Base-by-base conservation (phyloP, 1,284 basidiomycete genomes). In the Fistulina hepatica region DNA sequence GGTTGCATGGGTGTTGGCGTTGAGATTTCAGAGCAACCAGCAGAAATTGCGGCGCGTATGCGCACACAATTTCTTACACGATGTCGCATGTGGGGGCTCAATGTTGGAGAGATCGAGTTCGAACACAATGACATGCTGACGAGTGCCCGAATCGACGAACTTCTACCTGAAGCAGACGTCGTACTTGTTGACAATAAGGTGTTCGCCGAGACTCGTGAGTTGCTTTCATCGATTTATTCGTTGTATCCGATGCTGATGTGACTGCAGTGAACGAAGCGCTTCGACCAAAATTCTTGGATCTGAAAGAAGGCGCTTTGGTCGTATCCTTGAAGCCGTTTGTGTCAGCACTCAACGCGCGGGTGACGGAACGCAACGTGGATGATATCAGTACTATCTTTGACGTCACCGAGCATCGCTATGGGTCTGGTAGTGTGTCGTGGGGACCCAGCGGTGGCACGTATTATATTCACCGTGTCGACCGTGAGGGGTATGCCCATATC, bases 111-210 rank as follows among this genome's bases (percentile, higher is more conserved):
- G 3, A 70, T 82, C 24, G 81, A 84, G 55, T 56, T 84, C 7
- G 77, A 81, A 52, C 65, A 81, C 51, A 80, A 78, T 0, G 71
- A 85, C 48, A 84, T 85, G 77, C 58, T 83, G 36, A 58, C 62
- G 45, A 81, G 78, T 52, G 51, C 47, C 27, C 61, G 74, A 28
- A 69, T 81, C 31, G 65, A 73, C 39, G 67, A 75, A 52, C 56
- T 82, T 35, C 67, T 85, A 44, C 56, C 68, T 7, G 55, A 76
- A 48, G 81, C 82, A 3, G 81, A 85, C 47, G 79, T 85, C 5
- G 73, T 85, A 8, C 54, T 85, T 39, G 77, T 84, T 33, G 83
- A 85, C 52, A 85, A 84, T 54, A 85, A 82, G 57, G 80, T 83
- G 2, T 85, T 84, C 52, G 64, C 69, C 37, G 71, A 80, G 50